These are phyloP conservation scores for Xanthoparmelia taractica DNA, from an alignment of 495 filamentous ascomycete species.

Conservation along the genomic window DNA sequence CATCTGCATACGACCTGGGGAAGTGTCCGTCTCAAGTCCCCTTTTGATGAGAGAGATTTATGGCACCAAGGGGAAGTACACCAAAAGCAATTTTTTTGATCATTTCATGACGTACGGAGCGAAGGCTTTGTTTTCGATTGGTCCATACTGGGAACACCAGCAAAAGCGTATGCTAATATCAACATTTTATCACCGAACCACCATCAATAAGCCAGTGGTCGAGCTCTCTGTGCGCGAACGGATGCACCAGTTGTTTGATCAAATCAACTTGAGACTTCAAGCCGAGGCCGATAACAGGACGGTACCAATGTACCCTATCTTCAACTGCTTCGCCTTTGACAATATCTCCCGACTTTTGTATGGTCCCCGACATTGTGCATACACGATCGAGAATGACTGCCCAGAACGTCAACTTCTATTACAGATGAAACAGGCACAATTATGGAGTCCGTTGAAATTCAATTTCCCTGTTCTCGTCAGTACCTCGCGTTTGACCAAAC, in stretches of 20 bases:
- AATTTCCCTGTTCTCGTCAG: neutral
- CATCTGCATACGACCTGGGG: constrained; percentile 51
- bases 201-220: neutral
- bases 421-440: neutral
- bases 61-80: constrained; percentile 54
- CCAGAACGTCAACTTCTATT: neutral
- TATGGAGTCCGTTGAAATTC: constrained; percentile 1
- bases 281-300: neutral
- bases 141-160: constrained; percentile 7
- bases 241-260: constrained; percentile 1
- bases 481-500: neutral
- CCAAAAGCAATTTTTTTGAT: constrained; percentile 61
- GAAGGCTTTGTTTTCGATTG: constrained; percentile 34
- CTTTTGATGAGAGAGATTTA: constrained; percentile 60
- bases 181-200: constrained; percentile 3
- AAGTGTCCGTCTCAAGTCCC: constrained; percentile 52
- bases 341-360: neutral
- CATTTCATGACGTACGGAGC: constrained; percentile 51
- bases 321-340: constrained; percentile 3
- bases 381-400: constrained; percentile 1
- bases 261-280: neutral
- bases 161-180: constrained; percentile 16
- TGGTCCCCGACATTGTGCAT: neutral
- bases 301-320: neutral
- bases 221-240: constrained; percentile 10